These are phyloP conservation scores for Fusarium piperis DNA, from an alignment of 2,329 filamentous ascomycete species.

Conservation along the genomic window DNA sequence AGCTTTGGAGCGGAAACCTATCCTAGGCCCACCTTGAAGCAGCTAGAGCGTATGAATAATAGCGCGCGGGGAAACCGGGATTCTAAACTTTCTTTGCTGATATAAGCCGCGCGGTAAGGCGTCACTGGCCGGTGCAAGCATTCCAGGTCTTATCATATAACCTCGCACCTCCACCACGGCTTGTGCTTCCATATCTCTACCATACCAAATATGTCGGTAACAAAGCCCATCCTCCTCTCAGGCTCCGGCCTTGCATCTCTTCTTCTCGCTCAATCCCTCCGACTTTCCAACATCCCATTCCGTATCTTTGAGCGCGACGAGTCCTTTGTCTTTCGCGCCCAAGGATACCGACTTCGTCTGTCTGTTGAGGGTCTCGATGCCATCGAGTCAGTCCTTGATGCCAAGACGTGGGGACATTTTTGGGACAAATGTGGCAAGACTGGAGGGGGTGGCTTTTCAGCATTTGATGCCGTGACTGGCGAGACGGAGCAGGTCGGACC, in stretches of 20 bases:
- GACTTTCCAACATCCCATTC: conserved; percentile 57
- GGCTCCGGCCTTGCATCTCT: conserved; percentile 57
- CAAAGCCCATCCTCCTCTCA: conserved; percentile 54
- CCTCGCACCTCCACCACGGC: background rate
- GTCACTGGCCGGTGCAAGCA: background rate
- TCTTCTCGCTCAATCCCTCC: conserved; percentile 55
- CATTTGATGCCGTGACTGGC: conserved; percentile 64
- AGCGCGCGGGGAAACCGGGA: background rate
- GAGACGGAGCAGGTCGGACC: conserved; percentile 47
- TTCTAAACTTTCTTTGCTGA: background rate
- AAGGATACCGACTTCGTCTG: conserved; percentile 70
- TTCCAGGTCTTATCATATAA: background rate
- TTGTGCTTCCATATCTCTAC: background rate
- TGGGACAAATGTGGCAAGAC: conserved; percentile 70
- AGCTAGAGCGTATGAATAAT: background rate
- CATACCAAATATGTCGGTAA: conserved; percentile 22
- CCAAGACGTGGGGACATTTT: conserved; percentile 61
- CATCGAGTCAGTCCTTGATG: conserved; percentile 66
- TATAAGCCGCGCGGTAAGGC: background rate
- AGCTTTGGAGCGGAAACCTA: background rate
- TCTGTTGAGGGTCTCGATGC: conserved; percentile 66
- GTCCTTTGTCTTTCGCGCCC: conserved; percentile 63
- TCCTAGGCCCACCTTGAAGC: background rate
- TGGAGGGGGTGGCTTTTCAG: conserved; percentile 61
- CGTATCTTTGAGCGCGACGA: conserved; percentile 65